Conservation (phyloP, 139 green algal species). For the Chlorella ohadii region DNA sequence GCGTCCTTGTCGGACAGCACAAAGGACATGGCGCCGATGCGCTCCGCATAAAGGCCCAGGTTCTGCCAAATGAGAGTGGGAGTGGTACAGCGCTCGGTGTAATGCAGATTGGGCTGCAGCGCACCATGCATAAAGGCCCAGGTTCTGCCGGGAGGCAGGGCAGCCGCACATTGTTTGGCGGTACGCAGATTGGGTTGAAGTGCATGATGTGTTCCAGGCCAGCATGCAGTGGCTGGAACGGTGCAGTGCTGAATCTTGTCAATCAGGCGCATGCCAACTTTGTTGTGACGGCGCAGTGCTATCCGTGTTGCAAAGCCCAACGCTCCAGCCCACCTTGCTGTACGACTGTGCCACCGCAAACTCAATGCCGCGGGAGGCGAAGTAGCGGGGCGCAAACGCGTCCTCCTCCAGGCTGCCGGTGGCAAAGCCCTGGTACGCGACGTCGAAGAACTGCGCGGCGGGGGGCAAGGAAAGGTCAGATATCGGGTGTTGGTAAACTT, state of each 20-base stretch:
- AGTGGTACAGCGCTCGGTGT: no score
- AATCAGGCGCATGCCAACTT: not conserved
- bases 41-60: conserved; percentile 97
- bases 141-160: no score
- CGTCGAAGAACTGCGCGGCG: conserved; percentile 99
- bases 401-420: conserved; percentile 92
- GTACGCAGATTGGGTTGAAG: no score
- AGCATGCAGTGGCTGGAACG: no score
- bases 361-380: conserved; percentile 91
- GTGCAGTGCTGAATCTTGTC: no score
- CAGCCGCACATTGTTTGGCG: no score
- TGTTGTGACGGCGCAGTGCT: not conserved
- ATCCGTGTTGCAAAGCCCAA: no score
- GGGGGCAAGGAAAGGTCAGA: no score
- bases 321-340: conserved; percentile 16
- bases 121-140: no score
- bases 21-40: conserved; percentile 92
- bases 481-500: no score
- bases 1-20: conserved; percentile 72
- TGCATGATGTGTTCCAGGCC: no score
- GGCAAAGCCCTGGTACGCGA: conserved; percentile 94
- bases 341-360: conserved; percentile 79
- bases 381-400: conserved; percentile 87
- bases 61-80: conserved; percentile 93
- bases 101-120: no score